phyloP scores from a whole-genome alignment of 2,329 filamentous ascomycete genomes.

The Clonostachys chloroleuca region DNA sequence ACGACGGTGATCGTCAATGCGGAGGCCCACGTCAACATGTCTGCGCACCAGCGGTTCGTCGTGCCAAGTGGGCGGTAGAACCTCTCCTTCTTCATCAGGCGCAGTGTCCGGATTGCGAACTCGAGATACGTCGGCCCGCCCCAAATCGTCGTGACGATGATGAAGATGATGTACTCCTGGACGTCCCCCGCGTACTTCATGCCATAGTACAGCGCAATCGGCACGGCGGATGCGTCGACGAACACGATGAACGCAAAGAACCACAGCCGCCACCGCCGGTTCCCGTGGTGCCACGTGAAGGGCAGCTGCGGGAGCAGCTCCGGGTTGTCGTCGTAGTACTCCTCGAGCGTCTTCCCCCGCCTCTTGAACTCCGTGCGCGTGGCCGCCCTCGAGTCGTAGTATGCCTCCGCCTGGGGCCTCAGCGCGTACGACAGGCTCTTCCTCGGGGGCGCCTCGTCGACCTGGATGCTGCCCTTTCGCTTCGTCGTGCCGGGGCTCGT shows the following conservation, averaged over 20 bases:
- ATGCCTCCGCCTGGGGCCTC: constrained; percentile 23
- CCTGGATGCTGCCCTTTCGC: not conserved
- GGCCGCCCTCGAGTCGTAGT: constrained; percentile 33
- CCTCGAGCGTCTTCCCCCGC: constrained; percentile 25
- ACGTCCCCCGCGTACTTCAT: constrained; percentile 34
- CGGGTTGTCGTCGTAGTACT: constrained; percentile 32
- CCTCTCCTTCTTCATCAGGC: constrained; percentile 41
- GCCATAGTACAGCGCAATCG: constrained; percentile 48
- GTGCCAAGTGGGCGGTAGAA: constrained; percentile 46
- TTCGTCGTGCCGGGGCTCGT: not conserved
- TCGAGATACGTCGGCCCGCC: constrained; percentile 50
- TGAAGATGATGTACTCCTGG: constrained; percentile 39
- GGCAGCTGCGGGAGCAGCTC: constrained; percentile 30
- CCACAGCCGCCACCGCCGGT: constrained; percentile 35
- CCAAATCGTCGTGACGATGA: constrained; percentile 50
- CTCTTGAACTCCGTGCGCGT: constrained; percentile 25
- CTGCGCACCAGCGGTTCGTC: constrained; percentile 40
- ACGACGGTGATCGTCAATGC: constrained; percentile 41
- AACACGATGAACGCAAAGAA: constrained; percentile 43
- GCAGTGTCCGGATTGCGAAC: constrained; percentile 41
- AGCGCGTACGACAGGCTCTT: constrained; percentile 26
- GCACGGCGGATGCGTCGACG: constrained; percentile 34
- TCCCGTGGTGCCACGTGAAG: constrained; percentile 34
- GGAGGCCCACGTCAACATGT: constrained; percentile 41
- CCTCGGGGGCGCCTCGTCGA: constrained; percentile 6